Conservation (phyloP, 306 rosid genomes). For the Cyamopsis tetragonoloba region DNA sequence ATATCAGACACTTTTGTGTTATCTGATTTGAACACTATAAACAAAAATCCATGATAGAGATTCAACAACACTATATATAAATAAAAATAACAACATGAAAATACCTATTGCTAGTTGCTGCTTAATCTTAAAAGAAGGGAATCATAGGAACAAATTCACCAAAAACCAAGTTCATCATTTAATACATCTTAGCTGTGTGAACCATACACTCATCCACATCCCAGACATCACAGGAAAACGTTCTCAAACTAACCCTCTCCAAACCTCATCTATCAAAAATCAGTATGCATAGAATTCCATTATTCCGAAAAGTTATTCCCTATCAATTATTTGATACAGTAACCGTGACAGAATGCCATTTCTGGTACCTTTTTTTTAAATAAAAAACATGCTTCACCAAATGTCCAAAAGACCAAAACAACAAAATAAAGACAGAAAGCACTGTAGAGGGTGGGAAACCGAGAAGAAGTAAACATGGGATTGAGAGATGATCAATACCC, state of each 20-base stretch:
- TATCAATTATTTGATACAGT: background rate
- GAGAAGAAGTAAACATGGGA: background rate
- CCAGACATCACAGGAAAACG: background rate
- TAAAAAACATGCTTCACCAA: background rate
- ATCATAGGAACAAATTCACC: background rate
- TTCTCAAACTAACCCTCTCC: background rate
- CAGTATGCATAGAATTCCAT: background rate
- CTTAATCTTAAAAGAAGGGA: background rate
- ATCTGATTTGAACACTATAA: background rate
- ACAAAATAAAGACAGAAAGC: no score
- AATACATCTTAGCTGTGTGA: no score
- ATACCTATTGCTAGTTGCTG: background rate
- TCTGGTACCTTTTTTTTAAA: background rate
- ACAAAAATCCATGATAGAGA: no score
- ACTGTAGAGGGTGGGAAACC: background rate
- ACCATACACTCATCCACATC: background rate
- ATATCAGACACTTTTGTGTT: no score
- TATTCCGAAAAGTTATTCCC: background rate
- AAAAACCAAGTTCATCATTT: no score
- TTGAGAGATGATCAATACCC: slow-evolving; percentile 59
- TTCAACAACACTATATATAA: no score
- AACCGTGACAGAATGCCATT: background rate
- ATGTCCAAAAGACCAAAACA: no score
- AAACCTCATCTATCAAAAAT: background rate
- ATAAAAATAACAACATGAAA: background rate